phyloP scores from a whole-genome alignment of 768 basidiomycete genomes.

The Lanmaoa rubissima region DNA sequence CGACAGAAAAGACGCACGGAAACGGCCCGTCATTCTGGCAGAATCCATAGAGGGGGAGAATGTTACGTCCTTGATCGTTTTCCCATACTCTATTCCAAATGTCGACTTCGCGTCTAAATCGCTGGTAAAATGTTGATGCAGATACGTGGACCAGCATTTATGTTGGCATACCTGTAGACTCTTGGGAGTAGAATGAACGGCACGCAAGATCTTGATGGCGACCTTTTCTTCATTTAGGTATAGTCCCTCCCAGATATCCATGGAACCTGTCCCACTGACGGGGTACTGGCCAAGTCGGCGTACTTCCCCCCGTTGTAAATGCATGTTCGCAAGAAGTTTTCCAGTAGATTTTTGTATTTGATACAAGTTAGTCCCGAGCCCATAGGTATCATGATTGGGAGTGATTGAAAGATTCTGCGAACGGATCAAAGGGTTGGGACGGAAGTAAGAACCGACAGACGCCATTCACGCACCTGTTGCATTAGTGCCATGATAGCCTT shows the following conservation, averaged over 20 bases:
- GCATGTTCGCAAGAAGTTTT: slow-evolving; percentile 47
- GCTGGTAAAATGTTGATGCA: slow-evolving; percentile 29
- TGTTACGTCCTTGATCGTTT: slow-evolving; percentile 47
- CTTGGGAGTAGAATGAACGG: slow-evolving; percentile 46
- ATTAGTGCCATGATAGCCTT: slow-evolving; percentile 46
- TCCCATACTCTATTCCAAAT: slow-evolving; percentile 58
- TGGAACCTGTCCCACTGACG: slow-evolving; percentile 48
- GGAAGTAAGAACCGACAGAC: not conserved
- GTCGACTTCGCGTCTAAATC: slow-evolving; percentile 51
- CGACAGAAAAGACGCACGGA: slow-evolving; percentile 37
- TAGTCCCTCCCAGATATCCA: slow-evolving; percentile 56
- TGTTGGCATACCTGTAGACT: slow-evolving; percentile 38
- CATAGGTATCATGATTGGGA: slow-evolving; percentile 33
- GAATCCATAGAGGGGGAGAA: slow-evolving; percentile 59
- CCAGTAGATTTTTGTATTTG: slow-evolving; percentile 46
- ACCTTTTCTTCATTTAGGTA: slow-evolving; percentile 56
- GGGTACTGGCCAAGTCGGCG: slow-evolving; percentile 47
- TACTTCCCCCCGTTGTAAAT: slow-evolving; percentile 54
- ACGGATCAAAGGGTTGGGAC: slow-evolving; percentile 15
- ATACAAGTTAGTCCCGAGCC: slow-evolving; percentile 49
- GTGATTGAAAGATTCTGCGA: slow-evolving; percentile 22
- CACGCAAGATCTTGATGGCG: slow-evolving; percentile 54
- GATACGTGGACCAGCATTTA: not conserved
- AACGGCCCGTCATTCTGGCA: slow-evolving; percentile 56
- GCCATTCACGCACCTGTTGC: slow-evolving; percentile 40